Evolutionary conservation across 306 rosid genomes (phyloP).

Genomic region (Mucuna pruriens): DNA sequence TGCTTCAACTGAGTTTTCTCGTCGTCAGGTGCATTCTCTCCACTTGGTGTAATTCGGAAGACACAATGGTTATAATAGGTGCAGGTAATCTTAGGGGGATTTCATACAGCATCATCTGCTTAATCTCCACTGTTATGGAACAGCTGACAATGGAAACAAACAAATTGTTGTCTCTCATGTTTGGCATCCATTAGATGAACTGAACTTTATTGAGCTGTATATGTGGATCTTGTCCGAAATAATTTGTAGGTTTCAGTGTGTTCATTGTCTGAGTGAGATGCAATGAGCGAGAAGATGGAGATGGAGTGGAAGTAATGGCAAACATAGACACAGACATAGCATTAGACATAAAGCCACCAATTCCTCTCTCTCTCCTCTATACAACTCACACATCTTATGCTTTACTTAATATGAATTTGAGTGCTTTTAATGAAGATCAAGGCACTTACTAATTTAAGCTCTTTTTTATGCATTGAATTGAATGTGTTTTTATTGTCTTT

Average conservation of each 20-base stretch:
- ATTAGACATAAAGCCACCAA: slow-evolving; percentile 15
- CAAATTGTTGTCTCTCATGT: neutral
- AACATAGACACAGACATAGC: neutral
- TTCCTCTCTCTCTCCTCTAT: slow-evolving; percentile 15
- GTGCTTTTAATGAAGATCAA: neutral
- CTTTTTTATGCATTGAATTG: neutral
- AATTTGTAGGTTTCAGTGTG: neutral
- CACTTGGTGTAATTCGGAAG: neutral
- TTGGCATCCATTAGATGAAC: slow-evolving; percentile 12
- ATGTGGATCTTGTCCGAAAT: slow-evolving; percentile 46
- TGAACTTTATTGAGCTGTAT: slow-evolving; percentile 30
- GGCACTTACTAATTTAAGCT: neutral
- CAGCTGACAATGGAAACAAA: slow-evolving; percentile 24
- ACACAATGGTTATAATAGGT: neutral
- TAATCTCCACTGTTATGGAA: neutral
- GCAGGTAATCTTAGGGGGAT: neutral
- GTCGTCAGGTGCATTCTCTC: no score
- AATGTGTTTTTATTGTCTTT: neutral
- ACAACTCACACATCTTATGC: neutral
- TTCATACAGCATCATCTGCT: neutral
- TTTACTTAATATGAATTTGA: neutral
- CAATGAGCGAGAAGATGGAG: slow-evolving; percentile 27
- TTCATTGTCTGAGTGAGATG: slow-evolving; percentile 28
- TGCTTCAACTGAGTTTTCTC: no score
- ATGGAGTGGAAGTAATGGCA: slow-evolving; percentile 16